Conservation (phyloP, 768 basidiomycete genomes). For the Lentinula guzmanii region DNA sequence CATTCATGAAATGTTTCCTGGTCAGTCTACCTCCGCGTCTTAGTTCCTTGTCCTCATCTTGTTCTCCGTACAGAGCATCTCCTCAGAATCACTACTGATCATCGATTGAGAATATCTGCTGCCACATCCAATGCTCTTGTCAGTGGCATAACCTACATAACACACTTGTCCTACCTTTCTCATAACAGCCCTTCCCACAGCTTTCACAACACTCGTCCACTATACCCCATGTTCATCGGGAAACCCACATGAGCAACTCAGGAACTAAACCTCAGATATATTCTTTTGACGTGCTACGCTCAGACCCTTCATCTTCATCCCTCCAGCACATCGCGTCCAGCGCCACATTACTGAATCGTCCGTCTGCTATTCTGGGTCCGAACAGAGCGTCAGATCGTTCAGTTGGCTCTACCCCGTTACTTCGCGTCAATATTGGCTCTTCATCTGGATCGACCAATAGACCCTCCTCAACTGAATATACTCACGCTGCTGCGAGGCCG, state of each 20-base stretch:
- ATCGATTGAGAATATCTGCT: not conserved
- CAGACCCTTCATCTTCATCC: conserved; percentile 6
- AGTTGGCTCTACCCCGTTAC: not conserved
- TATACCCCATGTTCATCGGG: not conserved
- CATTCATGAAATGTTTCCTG: conserved; percentile 53
- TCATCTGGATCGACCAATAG: not conserved
- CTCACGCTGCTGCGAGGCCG: not conserved
- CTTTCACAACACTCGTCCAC: not conserved
- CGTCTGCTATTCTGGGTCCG: not conserved
- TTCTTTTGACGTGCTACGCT: conserved; percentile 5
- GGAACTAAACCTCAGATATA: not conserved
- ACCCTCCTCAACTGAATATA: not conserved
- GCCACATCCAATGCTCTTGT: not conserved
- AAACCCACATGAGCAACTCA: not conserved
- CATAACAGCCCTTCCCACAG: not conserved
- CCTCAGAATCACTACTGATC: not conserved
- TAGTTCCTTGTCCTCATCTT: conserved; percentile 1
- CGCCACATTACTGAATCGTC: not conserved
- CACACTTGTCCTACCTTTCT: not conserved
- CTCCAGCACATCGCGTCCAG: conserved; percentile 6
- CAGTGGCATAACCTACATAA: not conserved
- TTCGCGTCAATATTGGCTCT: not conserved
- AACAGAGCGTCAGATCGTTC: not conserved
- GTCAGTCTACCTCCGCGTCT: conserved; percentile 19
- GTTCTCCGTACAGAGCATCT: conserved; percentile 12